Evolutionary conservation across 2,329 filamentous ascomycete genomes (phyloP), one percentile per base, ranked within the genome.

Genomic region (Hysterium pulicare): DNA sequence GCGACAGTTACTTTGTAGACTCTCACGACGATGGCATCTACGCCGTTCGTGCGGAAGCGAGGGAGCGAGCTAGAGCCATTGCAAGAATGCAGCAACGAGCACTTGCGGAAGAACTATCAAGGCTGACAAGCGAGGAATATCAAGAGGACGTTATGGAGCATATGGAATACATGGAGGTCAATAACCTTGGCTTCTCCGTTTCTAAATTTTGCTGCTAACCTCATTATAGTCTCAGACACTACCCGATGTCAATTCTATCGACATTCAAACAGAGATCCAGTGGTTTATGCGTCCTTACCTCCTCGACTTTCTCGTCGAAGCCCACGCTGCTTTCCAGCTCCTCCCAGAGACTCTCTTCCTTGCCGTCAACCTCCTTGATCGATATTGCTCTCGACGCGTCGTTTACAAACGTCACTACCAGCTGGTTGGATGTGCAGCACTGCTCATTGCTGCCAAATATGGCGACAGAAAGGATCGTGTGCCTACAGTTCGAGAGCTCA

Each of bases 401-500:
- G 93, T 98, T 32, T 98, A 97, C 76, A 98, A 98, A 78, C 87
- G 94, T 61, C 93, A 98, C 71, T 98, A 98, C 68, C 93, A 98
- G 71, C 76, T 98, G 39, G 93, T 98, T 46, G 93, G 93, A 57
- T 98, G 93, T 70, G 90, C 93, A 47, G 89, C 93, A 23, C 82
- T 98, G 40, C 81, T 98, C 52, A 97, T 98, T 61, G 91, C 93
- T 53, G 88, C 93, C 70, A 98, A 98, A 77, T 98, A 97, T 65
- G 91, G 91, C 45, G 93, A 98, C 72, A 91, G 93, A 76, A 98
- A 98, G 75, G 93, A 98, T 64, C 83, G 90, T 39, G 93, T 98
- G n/a, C 93, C 93, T 4, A 93, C 94, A 52, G 94, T 98, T 65
- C 84, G 89, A 65, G 93, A 98, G 68, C 77, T 98, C 52, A 95